Evolutionary conservation across 805 yeast genomes (phyloP).

Genomic region (Wickerhamomyces hampshirensis): DNA sequence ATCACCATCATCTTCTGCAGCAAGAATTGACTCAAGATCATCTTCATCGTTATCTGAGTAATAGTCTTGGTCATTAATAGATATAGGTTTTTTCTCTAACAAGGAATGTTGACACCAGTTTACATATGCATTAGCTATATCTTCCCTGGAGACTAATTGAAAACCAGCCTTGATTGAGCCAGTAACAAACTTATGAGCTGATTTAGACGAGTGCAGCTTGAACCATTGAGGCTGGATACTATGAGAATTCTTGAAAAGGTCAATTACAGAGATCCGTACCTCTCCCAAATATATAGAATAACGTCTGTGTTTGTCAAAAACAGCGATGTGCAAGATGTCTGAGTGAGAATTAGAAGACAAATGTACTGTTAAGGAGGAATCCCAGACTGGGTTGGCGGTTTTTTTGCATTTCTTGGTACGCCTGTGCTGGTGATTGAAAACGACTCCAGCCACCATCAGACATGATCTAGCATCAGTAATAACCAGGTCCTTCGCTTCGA

Average conservation of each 20-base stretch:
- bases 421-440: conserved; percentile 19
- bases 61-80: conserved; percentile 22
- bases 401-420: conserved; percentile 17
- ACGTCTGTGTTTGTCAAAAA: conserved; percentile 23
- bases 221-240: conserved; percentile 35
- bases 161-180: conserved; percentile 43
- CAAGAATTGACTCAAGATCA: conserved; percentile 22
- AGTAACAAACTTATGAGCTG: conserved; percentile 39
- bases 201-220: conserved; percentile 35
- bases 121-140: conserved; percentile 15
- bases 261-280: conserved; percentile 19
- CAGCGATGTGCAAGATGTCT: conserved; percentile 19
- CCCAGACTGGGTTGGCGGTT: conserved; percentile 23
- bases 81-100: conserved; percentile 3
- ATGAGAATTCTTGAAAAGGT: conserved; percentile 13
- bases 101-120: conserved; percentile 16
- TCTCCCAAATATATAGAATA: conserved; percentile 26
- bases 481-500: conserved; percentile 22
- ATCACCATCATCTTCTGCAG: conserved; percentile 7
- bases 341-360: conserved; percentile 6
- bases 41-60: conserved; percentile 22
- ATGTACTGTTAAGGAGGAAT: conserved; percentile 13
- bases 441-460: conserved; percentile 21
- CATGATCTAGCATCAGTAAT: conserved; percentile 11
- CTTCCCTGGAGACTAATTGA: conserved; percentile 28